These are phyloP conservation scores for Lavandula angustifolia DNA, from an alignment of 257 asterid genomes.

Conservation along the genomic window DNA sequence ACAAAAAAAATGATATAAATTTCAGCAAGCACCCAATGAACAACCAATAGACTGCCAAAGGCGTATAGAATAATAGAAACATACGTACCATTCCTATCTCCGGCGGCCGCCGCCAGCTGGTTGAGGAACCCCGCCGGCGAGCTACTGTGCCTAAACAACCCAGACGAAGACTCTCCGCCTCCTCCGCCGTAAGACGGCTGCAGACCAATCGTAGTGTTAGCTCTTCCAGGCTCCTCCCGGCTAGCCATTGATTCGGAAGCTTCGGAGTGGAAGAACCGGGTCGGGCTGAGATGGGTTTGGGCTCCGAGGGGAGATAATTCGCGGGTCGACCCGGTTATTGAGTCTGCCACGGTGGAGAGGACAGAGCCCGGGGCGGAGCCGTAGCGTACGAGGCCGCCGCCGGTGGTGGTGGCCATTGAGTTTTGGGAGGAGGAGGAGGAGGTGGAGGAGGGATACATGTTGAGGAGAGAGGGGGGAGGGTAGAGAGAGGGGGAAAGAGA, in stretches of 20 bases:
- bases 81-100: constrained; percentile 49
- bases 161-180: constrained; percentile 35
- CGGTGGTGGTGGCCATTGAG: constrained; percentile 40
- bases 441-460: constrained; percentile 68
- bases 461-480: constrained; percentile 24
- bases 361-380: constrained; percentile 77
- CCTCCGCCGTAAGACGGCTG: constrained; percentile 40
- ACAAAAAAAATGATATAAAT: constrained; percentile 9
- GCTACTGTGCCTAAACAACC: constrained; percentile 70
- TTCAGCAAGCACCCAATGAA: constrained; percentile 32
- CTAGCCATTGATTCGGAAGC: constrained; percentile 28
- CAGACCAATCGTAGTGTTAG: constrained; percentile 35
- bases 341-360: constrained; percentile 55
- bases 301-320: constrained; percentile 45
- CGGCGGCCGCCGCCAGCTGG: constrained; percentile 59
- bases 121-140: constrained; percentile 80
- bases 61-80: neutral
- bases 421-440: constrained; percentile 71
- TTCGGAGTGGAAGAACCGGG: constrained; percentile 47
- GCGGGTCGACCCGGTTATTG: constrained; percentile 40
- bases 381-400: constrained; percentile 58
- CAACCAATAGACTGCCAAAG: neutral
- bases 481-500: constrained; percentile 16
- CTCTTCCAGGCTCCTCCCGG: constrained; percentile 27
- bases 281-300: constrained; percentile 26